phyloP scores from a whole-genome alignment of 768 basidiomycete species.

The Rhodosporidiobolus sp. region DNA sequence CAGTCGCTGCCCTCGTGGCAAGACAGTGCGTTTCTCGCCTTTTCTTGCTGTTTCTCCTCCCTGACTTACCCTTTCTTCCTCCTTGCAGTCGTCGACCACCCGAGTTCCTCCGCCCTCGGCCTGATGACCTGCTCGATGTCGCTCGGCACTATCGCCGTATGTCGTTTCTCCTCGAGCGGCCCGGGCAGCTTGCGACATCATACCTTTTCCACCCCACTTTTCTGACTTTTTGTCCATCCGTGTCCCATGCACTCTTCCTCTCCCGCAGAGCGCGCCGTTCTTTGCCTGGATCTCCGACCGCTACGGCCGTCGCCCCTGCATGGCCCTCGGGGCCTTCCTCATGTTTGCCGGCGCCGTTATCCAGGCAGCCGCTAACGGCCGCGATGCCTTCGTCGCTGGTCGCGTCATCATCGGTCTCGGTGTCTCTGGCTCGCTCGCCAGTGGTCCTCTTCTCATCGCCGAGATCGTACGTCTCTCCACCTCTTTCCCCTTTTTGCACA shows the following conservation, averaged over 20 bases:
- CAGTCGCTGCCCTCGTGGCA: constrained; percentile 40
- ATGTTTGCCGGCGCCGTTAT: not conserved
- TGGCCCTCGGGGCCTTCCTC: not conserved
- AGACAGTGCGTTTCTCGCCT: too few species aligned
- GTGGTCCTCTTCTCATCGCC: not conserved
- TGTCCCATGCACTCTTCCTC: too few species aligned
- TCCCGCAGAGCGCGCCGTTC: not conserved
- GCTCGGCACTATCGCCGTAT: constrained; percentile 2
- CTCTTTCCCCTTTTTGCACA: not conserved
- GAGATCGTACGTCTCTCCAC: too few species aligned
- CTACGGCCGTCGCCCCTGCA: not conserved
- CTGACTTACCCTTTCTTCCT: too few species aligned
- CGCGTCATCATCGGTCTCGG: not conserved
- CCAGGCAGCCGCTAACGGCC: not conserved
- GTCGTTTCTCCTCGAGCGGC: too few species aligned
- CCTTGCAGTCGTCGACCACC: constrained; percentile 33
- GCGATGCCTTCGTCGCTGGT: not conserved
- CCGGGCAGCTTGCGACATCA: not conserved
- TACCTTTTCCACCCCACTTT: not conserved
- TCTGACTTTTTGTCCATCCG: too few species aligned
- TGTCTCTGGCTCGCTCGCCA: not conserved
- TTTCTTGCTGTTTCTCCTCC: too few species aligned
- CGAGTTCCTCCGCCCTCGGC: constrained; percentile 34
- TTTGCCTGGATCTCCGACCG: not conserved
- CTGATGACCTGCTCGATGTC: constrained; percentile 32